phyloP scores from a whole-genome alignment of 2,329 filamentous ascomycete species.

The Nigrospora osmanthi region DNA sequence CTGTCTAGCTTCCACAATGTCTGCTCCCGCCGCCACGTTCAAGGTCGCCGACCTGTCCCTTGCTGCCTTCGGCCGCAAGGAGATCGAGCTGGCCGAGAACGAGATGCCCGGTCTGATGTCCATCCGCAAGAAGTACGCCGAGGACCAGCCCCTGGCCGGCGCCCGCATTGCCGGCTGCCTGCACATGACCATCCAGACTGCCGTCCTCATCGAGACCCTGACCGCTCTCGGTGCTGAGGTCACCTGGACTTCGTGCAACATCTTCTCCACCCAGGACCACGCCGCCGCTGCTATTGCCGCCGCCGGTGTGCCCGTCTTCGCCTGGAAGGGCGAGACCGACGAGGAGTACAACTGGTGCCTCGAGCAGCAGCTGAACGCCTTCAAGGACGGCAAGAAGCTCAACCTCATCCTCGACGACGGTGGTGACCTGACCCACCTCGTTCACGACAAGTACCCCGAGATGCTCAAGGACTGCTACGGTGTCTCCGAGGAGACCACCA shows the following conservation, averaged over 20 bases:
- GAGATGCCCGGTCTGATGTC: slow-evolving; percentile 98
- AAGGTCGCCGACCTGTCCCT: slow-evolving; percentile 98
- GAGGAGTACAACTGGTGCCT: slow-evolving; percentile 99
- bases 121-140: slow-evolving; percentile 84
- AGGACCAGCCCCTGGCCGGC: slow-evolving; percentile 87
- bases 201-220: slow-evolving; percentile 98
- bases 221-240: slow-evolving; percentile 92
- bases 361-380: slow-evolving; percentile 93
- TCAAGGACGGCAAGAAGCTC: slow-evolving; percentile 93
- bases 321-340: slow-evolving; percentile 87
- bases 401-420: slow-evolving; percentile 99
- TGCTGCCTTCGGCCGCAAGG: slow-evolving; percentile 96
- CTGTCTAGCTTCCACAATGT: slow-evolving; percentile 34
- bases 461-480: slow-evolving; percentile 97
- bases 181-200: slow-evolving; percentile 99
- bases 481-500: slow-evolving; percentile 99
- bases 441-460: slow-evolving; percentile 98
- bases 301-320: slow-evolving; percentile 77
- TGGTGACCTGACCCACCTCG: slow-evolving; percentile 91
- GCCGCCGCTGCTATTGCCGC: slow-evolving; percentile 96
- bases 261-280: slow-evolving; percentile 99
- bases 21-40: slow-evolving; percentile 84
- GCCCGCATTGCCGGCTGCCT: slow-evolving; percentile 96
- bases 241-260: slow-evolving; percentile 99
- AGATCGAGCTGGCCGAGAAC: slow-evolving; percentile 96